phyloP scores from a whole-genome alignment of 2,329 filamentous ascomycete species.

The Ophiognomonia clavigignenti-juglandacearum region DNA sequence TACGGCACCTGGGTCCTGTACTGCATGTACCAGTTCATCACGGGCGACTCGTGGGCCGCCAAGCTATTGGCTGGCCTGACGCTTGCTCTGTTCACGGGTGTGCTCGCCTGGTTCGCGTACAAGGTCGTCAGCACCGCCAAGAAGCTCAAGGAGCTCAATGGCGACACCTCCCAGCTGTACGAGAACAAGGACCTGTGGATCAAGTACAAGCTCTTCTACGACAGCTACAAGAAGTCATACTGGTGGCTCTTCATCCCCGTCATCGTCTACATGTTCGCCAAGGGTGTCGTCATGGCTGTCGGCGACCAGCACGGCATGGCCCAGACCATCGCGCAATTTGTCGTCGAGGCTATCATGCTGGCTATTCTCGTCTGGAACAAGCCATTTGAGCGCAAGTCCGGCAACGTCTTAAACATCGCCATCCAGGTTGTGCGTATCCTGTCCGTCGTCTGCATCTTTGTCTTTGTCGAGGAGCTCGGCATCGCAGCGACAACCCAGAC shows the following conservation, averaged over 20 bases:
- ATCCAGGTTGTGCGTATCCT: conserved; percentile 87
- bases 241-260: conserved; percentile 95
- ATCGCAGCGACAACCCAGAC: conserved; percentile 91
- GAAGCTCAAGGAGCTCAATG: conserved; percentile 69
- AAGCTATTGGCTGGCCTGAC: conserved; percentile 80
- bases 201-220: conserved; percentile 97
- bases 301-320: conserved; percentile 79
- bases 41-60: conserved; percentile 91
- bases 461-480: conserved; percentile 91
- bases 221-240: conserved; percentile 87
- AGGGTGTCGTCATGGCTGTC: conserved; percentile 79
- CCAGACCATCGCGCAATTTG: conserved; percentile 74
- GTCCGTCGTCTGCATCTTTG: conserved; percentile 80
- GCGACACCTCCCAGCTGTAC: conserved; percentile 69
- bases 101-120: conserved; percentile 79
- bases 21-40: conserved; percentile 92
- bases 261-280: conserved; percentile 86
- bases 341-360: conserved; percentile 78
- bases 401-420: conserved; percentile 88
- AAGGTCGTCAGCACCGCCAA: conserved; percentile 76
- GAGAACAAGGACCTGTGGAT: conserved; percentile 88
- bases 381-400: conserved; percentile 80
- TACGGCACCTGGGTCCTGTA: conserved; percentile 96
- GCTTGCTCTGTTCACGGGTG: conserved; percentile 70
- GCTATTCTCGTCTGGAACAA: conserved; percentile 75